A percentile compares a stretch with the other conserved stretches of the same genome.
phyloP scores from a whole-genome alignment of 176 grass and related monocot species.

The Canna indica region DNA sequence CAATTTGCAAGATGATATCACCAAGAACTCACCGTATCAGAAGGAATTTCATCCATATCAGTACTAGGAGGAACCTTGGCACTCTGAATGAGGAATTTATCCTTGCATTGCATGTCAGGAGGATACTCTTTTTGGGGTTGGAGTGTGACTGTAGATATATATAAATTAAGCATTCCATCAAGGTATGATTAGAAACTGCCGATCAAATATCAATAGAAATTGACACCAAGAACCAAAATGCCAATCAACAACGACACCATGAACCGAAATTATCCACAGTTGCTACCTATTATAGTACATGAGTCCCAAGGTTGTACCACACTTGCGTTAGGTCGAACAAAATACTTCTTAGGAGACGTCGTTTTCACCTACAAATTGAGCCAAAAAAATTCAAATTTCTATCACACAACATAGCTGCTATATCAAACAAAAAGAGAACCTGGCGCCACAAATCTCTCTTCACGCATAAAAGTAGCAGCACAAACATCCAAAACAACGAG shows the following conservation, averaged over 20 bases:
- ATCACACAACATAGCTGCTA: conserved; percentile 20
- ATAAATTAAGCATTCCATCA: too few species aligned
- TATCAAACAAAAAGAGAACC: neutral
- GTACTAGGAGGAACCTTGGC: conserved; percentile 60
- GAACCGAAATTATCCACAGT: neutral
- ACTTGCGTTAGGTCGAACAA: conserved; percentile 79
- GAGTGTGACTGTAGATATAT: conserved; percentile 47
- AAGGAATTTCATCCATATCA: conserved; percentile 76
- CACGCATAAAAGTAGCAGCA: neutral
- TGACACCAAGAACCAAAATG: too few species aligned
- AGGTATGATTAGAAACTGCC: neutral
- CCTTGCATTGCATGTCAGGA: conserved; percentile 83
- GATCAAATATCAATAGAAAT: neutral
- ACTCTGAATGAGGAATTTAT: conserved; percentile 97
- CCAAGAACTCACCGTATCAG: conserved; percentile 52
- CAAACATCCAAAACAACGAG: conserved; percentile 3
- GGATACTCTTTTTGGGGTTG: conserved; percentile 82
- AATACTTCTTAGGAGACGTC: conserved; percentile 95
- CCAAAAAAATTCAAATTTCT: conserved; percentile 10
- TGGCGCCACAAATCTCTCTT: too few species aligned
- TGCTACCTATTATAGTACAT: conserved; percentile 69
- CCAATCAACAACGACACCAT: neutral
- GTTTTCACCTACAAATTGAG: conserved; percentile 67
- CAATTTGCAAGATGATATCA: neutral
- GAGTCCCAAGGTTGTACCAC: conserved; percentile 97